Evolutionary conservation across 305 asterid genomes (phyloP).

Genomic region (Solanum hybrid): DNA sequence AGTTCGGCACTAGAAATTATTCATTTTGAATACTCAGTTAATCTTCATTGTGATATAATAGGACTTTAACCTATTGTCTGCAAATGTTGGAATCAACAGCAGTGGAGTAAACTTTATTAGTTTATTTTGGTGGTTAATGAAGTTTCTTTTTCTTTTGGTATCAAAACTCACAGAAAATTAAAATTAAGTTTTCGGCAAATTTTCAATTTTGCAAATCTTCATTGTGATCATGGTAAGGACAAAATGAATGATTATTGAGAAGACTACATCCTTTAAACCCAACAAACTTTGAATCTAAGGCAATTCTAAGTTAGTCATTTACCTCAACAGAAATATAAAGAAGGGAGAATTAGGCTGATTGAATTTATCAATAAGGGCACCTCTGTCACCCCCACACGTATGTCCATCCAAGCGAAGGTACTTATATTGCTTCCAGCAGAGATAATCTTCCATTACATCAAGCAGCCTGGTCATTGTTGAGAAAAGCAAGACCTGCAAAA

Average conservation of each 20-base stretch:
- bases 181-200: neutral
- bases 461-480: slow-evolving; percentile 99
- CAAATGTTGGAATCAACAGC: neutral
- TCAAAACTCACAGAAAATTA: neutral
- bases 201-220: neutral
- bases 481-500: slow-evolving; percentile 81
- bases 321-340: slow-evolving; percentile 97
- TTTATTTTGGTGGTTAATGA: neutral
- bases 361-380: slow-evolving; percentile 79
- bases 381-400: slow-evolving; percentile 98
- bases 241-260: neutral
- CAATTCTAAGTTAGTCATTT: slow-evolving; percentile 17
- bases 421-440: slow-evolving; percentile 84
- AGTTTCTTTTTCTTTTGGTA: neutral
- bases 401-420: slow-evolving; percentile 98
- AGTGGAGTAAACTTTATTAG: neutral
- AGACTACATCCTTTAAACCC: neutral
- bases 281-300: neutral
- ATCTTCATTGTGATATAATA: neutral
- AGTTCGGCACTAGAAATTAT: neutral
- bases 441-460: slow-evolving; percentile 99
- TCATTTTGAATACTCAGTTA: neutral
- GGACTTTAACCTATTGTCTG: neutral
- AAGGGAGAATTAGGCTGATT: slow-evolving; percentile 84
- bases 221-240: neutral